phyloP scores from a whole-genome alignment of 1,139 yeast species.

The Yamadazyma aaseri region DNA sequence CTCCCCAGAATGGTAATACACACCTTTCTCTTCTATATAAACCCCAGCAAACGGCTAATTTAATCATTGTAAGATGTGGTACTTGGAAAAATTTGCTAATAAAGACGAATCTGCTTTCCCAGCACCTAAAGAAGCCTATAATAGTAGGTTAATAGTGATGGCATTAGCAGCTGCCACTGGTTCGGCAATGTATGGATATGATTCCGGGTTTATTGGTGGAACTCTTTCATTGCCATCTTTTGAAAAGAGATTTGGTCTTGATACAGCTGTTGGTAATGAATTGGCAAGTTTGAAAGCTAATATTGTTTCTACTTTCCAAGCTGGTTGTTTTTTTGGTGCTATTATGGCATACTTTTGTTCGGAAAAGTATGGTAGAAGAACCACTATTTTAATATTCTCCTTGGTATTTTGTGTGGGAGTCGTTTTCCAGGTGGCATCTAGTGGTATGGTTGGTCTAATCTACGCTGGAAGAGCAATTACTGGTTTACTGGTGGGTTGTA shows the following conservation, averaged over 20 bases:
- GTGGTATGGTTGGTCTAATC: slow-evolving; percentile 27
- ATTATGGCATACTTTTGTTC: slow-evolving; percentile 40
- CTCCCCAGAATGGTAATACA: no score
- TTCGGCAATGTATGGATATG: slow-evolving; percentile 41
- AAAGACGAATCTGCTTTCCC: slow-evolving; percentile 32
- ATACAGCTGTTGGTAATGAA: slow-evolving; percentile 20
- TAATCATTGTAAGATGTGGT: no score
- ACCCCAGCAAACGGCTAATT: no score
- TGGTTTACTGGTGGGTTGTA: slow-evolving; percentile 41
- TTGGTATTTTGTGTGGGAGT: slow-evolving; percentile 37
- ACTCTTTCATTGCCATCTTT: slow-evolving; percentile 40
- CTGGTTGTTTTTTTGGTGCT: slow-evolving; percentile 46
- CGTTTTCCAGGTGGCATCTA: slow-evolving; percentile 41
- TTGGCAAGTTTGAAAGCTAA: slow-evolving; percentile 30
- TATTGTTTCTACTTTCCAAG: slow-evolving; percentile 44
- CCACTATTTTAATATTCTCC: slow-evolving; percentile 35
- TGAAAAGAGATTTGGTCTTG: slow-evolving; percentile 34
- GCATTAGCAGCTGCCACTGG: slow-evolving; percentile 42
- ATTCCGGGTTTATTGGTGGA: slow-evolving; percentile 46
- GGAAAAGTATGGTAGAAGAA: slow-evolving; percentile 36
- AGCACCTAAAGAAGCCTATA: slow-evolving; percentile 39
- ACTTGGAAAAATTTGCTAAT: slow-evolving; percentile 3
- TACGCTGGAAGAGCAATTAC: slow-evolving; percentile 44
- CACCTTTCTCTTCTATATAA: no score
- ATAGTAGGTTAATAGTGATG: slow-evolving; percentile 33